Conservation (phyloP, 768 basidiomycete species). For the Galerina sulciceps region DNA sequence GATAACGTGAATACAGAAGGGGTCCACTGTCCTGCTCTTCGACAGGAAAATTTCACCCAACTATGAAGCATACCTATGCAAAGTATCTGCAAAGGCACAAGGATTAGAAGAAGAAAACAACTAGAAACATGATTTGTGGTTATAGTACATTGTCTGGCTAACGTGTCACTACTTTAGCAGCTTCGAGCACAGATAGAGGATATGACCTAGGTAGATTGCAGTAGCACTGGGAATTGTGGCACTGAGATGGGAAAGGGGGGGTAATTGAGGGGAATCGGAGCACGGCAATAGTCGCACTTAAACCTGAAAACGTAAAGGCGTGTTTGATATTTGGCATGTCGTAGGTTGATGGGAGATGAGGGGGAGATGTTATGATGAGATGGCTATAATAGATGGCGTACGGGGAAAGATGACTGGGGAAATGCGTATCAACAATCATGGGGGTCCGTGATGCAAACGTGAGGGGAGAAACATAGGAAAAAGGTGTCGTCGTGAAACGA, state of each 20-base stretch:
- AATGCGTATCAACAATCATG: neutral
- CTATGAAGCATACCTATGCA: neutral
- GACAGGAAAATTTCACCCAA: too few relatives aligned
- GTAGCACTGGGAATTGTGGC: too few relatives aligned
- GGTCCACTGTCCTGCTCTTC: too few relatives aligned
- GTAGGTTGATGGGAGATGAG: neutral
- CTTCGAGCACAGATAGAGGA: neutral
- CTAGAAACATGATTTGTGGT: neutral
- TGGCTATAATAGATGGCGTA: neutral
- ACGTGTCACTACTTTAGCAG: neutral
- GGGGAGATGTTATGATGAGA: neutral
- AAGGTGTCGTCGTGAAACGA: neutral
- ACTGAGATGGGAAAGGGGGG: neutral
- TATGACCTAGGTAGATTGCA: neutral
- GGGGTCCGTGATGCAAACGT: slow-evolving; percentile 1
- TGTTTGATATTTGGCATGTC: too few relatives aligned
- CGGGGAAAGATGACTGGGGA: neutral
- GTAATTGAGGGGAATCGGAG: too few relatives aligned
- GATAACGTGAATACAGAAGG: too few relatives aligned
- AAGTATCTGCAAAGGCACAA: neutral
- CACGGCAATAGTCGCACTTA: too few relatives aligned
- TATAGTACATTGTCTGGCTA: slow-evolving; percentile 2
- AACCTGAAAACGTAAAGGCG: too few relatives aligned
- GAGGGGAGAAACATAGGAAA: neutral
- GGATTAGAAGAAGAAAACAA: neutral